Base-by-base conservation (phyloP, 2,329 filamentous ascomycete genomes). In the Aspergillus udagawae region DNA sequence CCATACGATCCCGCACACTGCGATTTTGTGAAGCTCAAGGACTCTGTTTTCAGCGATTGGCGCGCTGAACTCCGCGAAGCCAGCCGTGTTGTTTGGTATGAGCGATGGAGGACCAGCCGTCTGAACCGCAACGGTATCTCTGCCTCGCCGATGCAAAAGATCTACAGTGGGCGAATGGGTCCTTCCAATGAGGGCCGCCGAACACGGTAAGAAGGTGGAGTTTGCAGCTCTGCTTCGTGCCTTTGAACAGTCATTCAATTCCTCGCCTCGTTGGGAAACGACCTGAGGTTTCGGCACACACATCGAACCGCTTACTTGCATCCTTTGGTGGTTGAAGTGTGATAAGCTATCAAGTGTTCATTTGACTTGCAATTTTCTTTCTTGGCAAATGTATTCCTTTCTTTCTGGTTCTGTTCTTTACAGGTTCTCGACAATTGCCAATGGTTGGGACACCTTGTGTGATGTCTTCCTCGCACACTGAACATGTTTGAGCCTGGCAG, bases 1-100 rank as follows among this genome's bases (percentile, higher is more conserved):
- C 94, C 94, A 0, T 92, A 94, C 79, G 88, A 97, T 68, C 82
- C 87, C 29, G 85, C 90, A 66, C 94, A 99, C 77, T 99, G 94
- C 77, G 94, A 99, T 75, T 99, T 97, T 73, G 81, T 89, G 55
- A 88, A 88, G 60, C 83, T 99, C 64, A 94, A 94, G 77, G 92
- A 97, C 58, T 87, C 89, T 7, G 90, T 99, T 32, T 99, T 99
- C 74, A 86, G 81, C 63, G 93, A 97, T 70, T 99, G 94, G 94
- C 88, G 93, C 52, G 84, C 84, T 47, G 94, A 99, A 71, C 81
- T 99, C 59, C 88, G 93, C 59, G 91, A 96, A 73, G 89, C 91
- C 53, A 96, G 91, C 73, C 85, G 91, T 55, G 92, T 96, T 70
- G 84, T 92, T 66, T 97, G 92, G 91, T 97, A 97, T 67, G 93